Evolutionary conservation across 2,329 filamentous ascomycete genomes (phyloP).

Genomic region (Neofusicoccum laricinum): DNA sequence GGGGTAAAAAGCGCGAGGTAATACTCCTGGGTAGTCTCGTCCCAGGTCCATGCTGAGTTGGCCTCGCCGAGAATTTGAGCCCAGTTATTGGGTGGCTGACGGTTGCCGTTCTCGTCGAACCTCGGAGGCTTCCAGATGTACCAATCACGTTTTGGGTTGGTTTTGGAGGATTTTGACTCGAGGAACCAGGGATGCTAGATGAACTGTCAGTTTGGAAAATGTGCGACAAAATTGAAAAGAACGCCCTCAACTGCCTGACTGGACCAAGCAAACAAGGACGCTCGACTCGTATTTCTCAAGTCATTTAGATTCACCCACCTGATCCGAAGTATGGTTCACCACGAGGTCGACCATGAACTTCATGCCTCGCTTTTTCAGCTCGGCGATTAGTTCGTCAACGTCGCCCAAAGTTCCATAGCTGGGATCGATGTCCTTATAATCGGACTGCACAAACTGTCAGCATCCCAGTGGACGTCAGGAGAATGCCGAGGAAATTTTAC

Average conservation of each 20-base stretch:
- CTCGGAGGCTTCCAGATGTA: constrained; percentile 65
- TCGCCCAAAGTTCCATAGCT: constrained; percentile 67
- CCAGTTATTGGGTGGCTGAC: constrained; percentile 59
- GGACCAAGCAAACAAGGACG: background rate
- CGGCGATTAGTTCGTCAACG: constrained; percentile 60
- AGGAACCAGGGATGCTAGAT: constrained; percentile 66
- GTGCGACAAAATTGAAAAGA: too few relatives aligned
- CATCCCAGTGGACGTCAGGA: too few relatives aligned
- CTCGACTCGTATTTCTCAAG: background rate
- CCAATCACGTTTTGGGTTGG: constrained; percentile 66
- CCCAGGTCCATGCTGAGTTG: constrained; percentile 45
- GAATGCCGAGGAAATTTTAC: background rate
- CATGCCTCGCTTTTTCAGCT: constrained; percentile 62
- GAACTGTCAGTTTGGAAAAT: background rate
- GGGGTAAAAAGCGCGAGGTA: constrained; percentile 47
- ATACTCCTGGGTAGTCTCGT: constrained; percentile 46
- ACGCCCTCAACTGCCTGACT: too few relatives aligned
- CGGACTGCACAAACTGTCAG: constrained; percentile 31
- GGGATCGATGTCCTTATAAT: constrained; percentile 64
- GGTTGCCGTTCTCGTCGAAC: constrained; percentile 52
- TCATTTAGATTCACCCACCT: constrained; percentile 15
- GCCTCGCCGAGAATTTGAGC: constrained; percentile 37
- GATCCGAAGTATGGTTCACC: constrained; percentile 72
- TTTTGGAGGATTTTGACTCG: constrained; percentile 59
- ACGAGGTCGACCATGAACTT: constrained; percentile 72